Conservation (phyloP, 2,329 filamentous ascomycete species). For the Aspergillus sclerotialis region DNA sequence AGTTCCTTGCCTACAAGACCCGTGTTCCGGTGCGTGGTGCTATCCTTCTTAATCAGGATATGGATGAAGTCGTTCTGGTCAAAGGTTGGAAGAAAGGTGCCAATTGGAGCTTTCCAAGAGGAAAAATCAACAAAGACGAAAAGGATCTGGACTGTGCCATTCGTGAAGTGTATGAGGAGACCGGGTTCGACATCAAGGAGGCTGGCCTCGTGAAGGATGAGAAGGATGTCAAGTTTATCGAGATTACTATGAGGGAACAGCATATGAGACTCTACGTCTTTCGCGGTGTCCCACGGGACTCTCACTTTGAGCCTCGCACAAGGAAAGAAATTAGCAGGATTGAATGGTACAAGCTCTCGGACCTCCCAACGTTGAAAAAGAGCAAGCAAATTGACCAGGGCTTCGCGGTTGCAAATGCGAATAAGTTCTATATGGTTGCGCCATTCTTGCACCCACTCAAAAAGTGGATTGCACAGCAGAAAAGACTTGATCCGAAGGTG, state of each 20-base stretch:
- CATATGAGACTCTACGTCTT: slow-evolving; percentile 92
- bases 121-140: slow-evolving; percentile 98
- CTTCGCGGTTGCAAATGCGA: slow-evolving; percentile 54
- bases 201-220: slow-evolving; percentile 70
- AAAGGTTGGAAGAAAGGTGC: slow-evolving; percentile 97
- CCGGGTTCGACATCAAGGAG: slow-evolving; percentile 72
- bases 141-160: slow-evolving; percentile 89
- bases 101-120: slow-evolving; percentile 92
- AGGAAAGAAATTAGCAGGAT: slow-evolving; percentile 98
- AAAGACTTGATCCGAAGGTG: slow-evolving; percentile 58
- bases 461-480: slow-evolving; percentile 84
- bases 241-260: slow-evolving; percentile 85
- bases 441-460: slow-evolving; percentile 81
- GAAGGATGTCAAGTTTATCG: slow-evolving; percentile 71
- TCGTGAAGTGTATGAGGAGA: slow-evolving; percentile 93
- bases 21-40: slow-evolving; percentile 89
- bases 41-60: slow-evolving; percentile 84
- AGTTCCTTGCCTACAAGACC: slow-evolving; percentile 92
- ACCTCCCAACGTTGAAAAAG: slow-evolving; percentile 75
- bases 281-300: slow-evolving; percentile 77
- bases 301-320: slow-evolving; percentile 79
- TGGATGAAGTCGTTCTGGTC: slow-evolving; percentile 89
- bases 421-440: slow-evolving; percentile 97
- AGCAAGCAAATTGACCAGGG: slow-evolving; percentile 60
- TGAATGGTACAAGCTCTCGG: slow-evolving; percentile 84